Percentiles rank a stretch among this genome's conserved stretches.
Evolutionary conservation across 106 monocot species (phyloP).

Genomic region (Dioscorea zingiberensis): DNA sequence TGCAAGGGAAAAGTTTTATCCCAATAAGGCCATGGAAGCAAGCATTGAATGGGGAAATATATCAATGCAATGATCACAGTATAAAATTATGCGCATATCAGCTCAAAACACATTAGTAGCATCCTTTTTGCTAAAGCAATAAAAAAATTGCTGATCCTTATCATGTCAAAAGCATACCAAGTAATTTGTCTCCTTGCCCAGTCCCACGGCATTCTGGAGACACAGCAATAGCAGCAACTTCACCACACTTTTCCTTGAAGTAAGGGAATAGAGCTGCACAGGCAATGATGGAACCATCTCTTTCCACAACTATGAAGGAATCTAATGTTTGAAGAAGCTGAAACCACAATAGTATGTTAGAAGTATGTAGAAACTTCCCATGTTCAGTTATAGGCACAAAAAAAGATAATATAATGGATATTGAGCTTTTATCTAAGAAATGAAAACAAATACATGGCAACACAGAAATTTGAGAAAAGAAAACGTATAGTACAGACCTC

Average conservation of each 20-base stretch:
- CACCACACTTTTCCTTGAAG: conserved; percentile 67
- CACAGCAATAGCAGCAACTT: conserved; percentile 87
- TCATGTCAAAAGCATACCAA: conserved; percentile 39
- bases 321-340: conserved; percentile 57
- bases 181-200: conserved; percentile 85
- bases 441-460: no score
- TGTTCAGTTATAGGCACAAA: background rate
- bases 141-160: background rate
- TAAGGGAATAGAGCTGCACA: conserved; percentile 88
- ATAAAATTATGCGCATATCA: background rate
- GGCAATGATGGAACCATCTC: conserved; percentile 89
- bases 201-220: conserved; percentile 85
- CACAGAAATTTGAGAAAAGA: background rate
- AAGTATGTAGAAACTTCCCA: background rate
- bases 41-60: no score
- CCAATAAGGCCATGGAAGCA: no score
- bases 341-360: conserved; percentile 6
- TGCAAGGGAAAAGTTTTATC: no score
- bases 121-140: background rate
- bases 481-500: conserved; percentile 28
- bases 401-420: no score
- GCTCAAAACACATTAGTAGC: background rate
- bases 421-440: no score
- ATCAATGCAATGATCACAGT: background rate
- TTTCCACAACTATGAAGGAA: conserved; percentile 73